Conservation (phyloP, 2,329 filamentous ascomycete species). For the Aspergillaceae sp. region DNA sequence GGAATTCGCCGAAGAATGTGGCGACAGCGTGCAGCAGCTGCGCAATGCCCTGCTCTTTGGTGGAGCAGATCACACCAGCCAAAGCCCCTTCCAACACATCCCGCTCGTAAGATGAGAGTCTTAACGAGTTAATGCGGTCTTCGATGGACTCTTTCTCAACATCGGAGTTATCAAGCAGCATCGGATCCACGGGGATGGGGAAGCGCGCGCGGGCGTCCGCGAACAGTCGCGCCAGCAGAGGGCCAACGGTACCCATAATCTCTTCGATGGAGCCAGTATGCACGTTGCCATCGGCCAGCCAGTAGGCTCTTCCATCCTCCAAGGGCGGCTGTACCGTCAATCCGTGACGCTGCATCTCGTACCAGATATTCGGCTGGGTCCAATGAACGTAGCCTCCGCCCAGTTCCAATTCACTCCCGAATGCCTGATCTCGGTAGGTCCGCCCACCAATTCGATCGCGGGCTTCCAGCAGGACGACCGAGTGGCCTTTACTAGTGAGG, state of each 20-base stretch:
- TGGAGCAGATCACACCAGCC: constrained; percentile 6
- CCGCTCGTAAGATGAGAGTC: constrained; percentile 4
- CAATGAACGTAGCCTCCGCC: constrained; percentile 6
- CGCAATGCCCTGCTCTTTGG: constrained; percentile 6
- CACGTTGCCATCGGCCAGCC: constrained; percentile 4
- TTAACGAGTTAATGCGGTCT: constrained; percentile 5
- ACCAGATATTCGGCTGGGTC: constrained; percentile 4
- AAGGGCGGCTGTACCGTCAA: not conserved
- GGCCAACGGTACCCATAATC: not conserved
- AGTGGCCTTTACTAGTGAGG: constrained; percentile 1
- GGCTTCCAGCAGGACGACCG: constrained; percentile 4
- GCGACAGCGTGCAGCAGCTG: constrained; percentile 8
- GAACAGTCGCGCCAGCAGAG: constrained; percentile 5
- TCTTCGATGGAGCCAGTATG: constrained; percentile 1
- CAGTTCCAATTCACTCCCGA: constrained; percentile 2
- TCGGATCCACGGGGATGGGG: constrained; percentile 4
- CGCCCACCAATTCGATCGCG: constrained; percentile 4
- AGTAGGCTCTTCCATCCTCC: not conserved
- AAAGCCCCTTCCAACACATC: constrained; percentile 9
- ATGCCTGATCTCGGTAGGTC: constrained; percentile 1
- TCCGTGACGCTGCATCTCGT: constrained; percentile 4
- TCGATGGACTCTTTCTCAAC: constrained; percentile 6
- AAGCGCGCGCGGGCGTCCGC: constrained; percentile 7
- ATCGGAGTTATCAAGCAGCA: constrained; percentile 4
- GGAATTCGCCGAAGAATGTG: constrained; percentile 5